Conservation (phyloP, 257 asterid genomes). For the Solanum lignicaule region DNA sequence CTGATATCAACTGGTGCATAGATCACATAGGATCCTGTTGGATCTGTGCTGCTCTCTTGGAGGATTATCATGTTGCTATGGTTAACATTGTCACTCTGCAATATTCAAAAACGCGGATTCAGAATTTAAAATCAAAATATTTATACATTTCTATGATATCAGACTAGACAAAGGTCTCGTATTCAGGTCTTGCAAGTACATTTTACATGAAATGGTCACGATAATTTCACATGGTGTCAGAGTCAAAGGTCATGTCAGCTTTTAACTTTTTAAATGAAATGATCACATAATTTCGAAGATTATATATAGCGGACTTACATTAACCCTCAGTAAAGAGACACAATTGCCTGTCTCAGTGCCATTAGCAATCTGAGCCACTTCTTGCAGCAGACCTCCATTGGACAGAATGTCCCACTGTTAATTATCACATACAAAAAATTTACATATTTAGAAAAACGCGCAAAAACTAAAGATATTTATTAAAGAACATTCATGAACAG, state of each 20-base stretch:
- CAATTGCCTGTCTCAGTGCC: conserved; percentile 26
- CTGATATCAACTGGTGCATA: conserved; percentile 33
- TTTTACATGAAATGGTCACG: not conserved
- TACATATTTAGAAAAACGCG: not conserved
- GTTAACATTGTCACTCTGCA: conserved; percentile 15
- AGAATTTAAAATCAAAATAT: not conserved
- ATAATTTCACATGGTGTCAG: not conserved
- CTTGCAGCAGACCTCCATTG: conserved; percentile 16
- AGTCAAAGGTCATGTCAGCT: not conserved
- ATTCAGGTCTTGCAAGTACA: not conserved
- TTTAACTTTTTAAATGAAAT: not conserved
- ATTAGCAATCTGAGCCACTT: conserved; percentile 21
- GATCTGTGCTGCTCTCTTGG: conserved; percentile 38
- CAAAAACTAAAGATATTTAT: not conserved
- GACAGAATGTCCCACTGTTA: conserved; percentile 38
- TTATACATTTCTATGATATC: not conserved
- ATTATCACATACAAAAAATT: not conserved
- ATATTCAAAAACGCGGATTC: not conserved
- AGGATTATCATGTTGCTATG: conserved; percentile 14
- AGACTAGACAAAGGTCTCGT: not conserved
- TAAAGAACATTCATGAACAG: too few relatives aligned
- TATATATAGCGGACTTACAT: not conserved
- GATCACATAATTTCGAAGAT: not conserved
- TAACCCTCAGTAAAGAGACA: conserved; percentile 20
- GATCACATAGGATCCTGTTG: conserved; percentile 32